A percentile compares a stretch with the other conserved stretches of the same genome.
Evolutionary conservation across 306 rosid genomes (phyloP).

Genomic region (Gastrolobium bilobum): DNA sequence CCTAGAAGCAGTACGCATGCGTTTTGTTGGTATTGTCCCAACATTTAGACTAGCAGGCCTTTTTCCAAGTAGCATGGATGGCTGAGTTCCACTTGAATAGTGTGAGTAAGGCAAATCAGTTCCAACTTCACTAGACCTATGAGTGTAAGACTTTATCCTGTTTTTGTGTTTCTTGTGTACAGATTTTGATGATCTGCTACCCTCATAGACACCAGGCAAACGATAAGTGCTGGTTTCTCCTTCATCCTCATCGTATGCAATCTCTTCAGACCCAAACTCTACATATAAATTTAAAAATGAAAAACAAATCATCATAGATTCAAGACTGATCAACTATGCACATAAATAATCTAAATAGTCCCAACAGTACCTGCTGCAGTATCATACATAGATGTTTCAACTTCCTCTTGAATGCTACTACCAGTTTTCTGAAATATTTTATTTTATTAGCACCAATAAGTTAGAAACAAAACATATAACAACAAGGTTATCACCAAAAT

Average conservation of each 20-base stretch:
- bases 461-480: background rate
- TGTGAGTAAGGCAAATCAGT: constrained; percentile 75
- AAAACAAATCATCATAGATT: constrained; percentile 37
- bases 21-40: constrained; percentile 85
- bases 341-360: constrained; percentile 36
- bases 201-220: constrained; percentile 72
- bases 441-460: constrained; percentile 32
- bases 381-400: constrained; percentile 82
- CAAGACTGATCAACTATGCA: constrained; percentile 44
- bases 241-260: constrained; percentile 82
- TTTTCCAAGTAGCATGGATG: constrained; percentile 65
- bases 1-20: constrained; percentile 89
- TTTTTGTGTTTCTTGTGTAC: constrained; percentile 70
- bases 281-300: constrained; percentile 38
- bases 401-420: constrained; percentile 85
- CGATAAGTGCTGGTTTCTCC: constrained; percentile 75
- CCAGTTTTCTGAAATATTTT: constrained; percentile 75
- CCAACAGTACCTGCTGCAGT: constrained; percentile 71
- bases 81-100: constrained; percentile 70
- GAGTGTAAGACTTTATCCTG: constrained; percentile 58
- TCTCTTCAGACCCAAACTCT: constrained; percentile 73
- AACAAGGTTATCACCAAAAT: background rate
- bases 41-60: constrained; percentile 82
- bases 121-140: constrained; percentile 71
- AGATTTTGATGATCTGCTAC: constrained; percentile 65